Evolutionary conservation across 163 green algal species (phyloP).

Genomic region (Coccomyxa subellipsoidea): DNA sequence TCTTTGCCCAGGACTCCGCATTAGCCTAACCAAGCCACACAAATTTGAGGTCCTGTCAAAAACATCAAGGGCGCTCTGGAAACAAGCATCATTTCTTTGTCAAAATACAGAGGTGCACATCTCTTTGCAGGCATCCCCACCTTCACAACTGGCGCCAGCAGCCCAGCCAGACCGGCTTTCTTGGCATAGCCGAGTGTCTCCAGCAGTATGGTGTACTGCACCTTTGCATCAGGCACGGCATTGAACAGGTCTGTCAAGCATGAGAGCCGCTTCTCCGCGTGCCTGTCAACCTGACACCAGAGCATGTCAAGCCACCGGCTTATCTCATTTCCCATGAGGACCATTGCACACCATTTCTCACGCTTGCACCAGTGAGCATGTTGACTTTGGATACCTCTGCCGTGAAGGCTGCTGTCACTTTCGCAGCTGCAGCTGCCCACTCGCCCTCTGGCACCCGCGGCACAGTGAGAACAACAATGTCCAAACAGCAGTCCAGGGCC

Average conservation of each 20-base stretch:
- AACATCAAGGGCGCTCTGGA: too few species aligned
- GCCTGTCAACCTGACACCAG: constrained; percentile 14
- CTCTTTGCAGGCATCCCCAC: background rate
- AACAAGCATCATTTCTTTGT: too few species aligned
- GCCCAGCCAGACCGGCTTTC: constrained; percentile 14
- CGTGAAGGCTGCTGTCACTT: background rate
- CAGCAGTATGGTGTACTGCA: constrained; percentile 39
- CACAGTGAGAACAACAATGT: constrained; percentile 28
- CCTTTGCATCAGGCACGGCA: constrained; percentile 27
- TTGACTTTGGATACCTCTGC: background rate
- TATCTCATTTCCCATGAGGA: too few species aligned
- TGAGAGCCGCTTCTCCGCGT: constrained; percentile 42
- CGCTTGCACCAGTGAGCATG: too few species aligned
- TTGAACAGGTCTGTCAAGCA: constrained; percentile 50
- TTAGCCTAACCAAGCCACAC: too few species aligned
- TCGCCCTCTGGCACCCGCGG: background rate
- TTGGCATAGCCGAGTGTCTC: constrained; percentile 39
- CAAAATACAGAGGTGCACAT: too few species aligned
- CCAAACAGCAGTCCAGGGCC: constrained; percentile 52
- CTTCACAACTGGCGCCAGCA: constrained; percentile 22
- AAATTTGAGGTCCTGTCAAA: too few species aligned
- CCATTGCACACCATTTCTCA: too few species aligned
- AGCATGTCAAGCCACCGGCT: too few species aligned
- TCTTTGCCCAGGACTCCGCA: constrained; percentile 25
- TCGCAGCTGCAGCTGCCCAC: background rate